Evolutionary conservation across 2,329 filamentous ascomycete genomes (phyloP).

Genomic region (Talaromyces verruculosus): DNA sequence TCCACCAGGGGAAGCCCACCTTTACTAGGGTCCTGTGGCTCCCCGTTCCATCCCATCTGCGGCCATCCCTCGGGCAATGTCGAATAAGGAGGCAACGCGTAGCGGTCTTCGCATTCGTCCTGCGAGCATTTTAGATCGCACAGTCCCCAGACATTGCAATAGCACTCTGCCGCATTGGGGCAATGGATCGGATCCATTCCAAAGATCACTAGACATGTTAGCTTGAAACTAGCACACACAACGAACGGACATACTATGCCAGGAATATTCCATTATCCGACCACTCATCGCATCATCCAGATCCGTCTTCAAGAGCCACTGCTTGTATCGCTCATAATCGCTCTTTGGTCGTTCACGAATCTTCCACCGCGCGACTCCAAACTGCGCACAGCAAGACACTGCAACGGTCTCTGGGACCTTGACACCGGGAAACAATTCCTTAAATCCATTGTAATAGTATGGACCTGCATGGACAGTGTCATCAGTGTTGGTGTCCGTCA

Average conservation of each 20-base stretch:
- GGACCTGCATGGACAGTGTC: constrained; percentile 49
- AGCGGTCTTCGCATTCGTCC: constrained; percentile 56
- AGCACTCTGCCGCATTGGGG: constrained; percentile 61
- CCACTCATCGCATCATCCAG: constrained; percentile 53
- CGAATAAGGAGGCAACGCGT: constrained; percentile 59
- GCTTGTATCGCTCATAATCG: constrained; percentile 51
- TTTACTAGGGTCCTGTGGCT: constrained; percentile 36
- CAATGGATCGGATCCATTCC: constrained; percentile 60
- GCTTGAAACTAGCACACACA: not conserved
- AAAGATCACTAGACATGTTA: constrained; percentile 53
- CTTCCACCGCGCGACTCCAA: constrained; percentile 52
- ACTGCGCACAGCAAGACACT: constrained; percentile 57
- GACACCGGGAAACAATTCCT: constrained; percentile 48
- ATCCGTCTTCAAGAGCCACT: constrained; percentile 51
- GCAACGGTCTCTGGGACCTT: constrained; percentile 48
- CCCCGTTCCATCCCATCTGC: constrained; percentile 52
- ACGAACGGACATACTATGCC: constrained; percentile 52
- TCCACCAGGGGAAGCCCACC: constrained; percentile 28
- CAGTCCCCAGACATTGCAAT: constrained; percentile 65
- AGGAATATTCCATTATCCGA: constrained; percentile 59
- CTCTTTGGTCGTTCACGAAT: constrained; percentile 46
- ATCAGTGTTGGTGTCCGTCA: constrained; percentile 43
- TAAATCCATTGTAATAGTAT: constrained; percentile 51
- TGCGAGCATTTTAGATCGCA: constrained; percentile 50
- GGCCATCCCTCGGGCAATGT: constrained; percentile 64